Evolutionary conservation across 2,329 filamentous ascomycete species (phyloP), one percentile per base, ranked within the genome.

Genomic region (Aschersonia sp.): DNA sequence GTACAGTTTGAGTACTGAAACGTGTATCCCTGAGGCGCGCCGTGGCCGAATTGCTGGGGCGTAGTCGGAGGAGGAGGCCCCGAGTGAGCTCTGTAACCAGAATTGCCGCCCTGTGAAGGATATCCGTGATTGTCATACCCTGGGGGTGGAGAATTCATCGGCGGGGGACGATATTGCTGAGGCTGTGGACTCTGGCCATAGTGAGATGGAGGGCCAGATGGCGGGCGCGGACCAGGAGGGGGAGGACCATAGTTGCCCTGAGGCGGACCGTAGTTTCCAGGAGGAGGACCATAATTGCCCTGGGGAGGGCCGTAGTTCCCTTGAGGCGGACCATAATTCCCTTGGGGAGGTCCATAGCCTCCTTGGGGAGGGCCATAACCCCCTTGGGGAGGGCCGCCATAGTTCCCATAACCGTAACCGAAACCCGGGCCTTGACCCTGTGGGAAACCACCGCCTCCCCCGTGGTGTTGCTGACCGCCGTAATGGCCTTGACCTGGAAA

Each of bases 1-100:
- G 78, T 81, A 62, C 84, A 88, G 59, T 81, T 79, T 48, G 80
- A 84, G 68, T 86, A 87, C 64, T 86, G 80, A 67, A 85, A 87
- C 6, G 74, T 79, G 61, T 87, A 87, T 51, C 72, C 74, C 22
- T 71, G 63, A 2, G 83, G 83, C 1, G 83, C 83, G 50, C 83
- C 83, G 53, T 81, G 73, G 45, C 82, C 80, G 55, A 83, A 83
- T 52, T 71, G 60, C 59, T 82, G 77, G 6, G 69, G 63, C 2
- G 63, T 66, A 4, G 64, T 60, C 0, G 76, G 74, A 11, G 74
- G 74, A 29, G 70, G 69, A 9, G 66, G 65, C 0, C 59, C 60
- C 32, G 61, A 50, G 8, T 57, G 56, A 30, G 60, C 58, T 35
- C 62, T 56, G 44, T 54, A 48, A 22, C 56, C 59, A 37, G 60